Conservation (phyloP, 345 rosid species). For the Crucihimalaya himalaica region DNA sequence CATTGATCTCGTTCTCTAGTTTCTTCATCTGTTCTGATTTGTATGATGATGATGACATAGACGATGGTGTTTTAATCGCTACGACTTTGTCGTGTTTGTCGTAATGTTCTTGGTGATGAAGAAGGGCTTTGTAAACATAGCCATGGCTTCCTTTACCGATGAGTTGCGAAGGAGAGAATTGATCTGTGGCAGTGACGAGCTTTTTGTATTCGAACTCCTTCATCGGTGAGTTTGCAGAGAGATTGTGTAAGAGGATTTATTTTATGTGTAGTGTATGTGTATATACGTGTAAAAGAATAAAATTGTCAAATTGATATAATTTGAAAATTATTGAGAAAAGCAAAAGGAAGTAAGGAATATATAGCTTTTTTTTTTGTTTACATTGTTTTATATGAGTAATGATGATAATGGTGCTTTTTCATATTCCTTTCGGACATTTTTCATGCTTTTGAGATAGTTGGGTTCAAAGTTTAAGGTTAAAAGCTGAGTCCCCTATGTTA, state of each 20-base stretch:
- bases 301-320: slow-evolving; percentile 20
- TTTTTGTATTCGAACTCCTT: slow-evolving; percentile 53
- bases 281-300: slow-evolving; percentile 3
- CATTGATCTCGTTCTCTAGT: slow-evolving; percentile 55
- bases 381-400: slow-evolving; percentile 14
- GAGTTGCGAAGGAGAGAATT: slow-evolving; percentile 58
- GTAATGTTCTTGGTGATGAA: slow-evolving; percentile 20
- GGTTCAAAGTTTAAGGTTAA: slow-evolving; percentile 38
- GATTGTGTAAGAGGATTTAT: background rate
- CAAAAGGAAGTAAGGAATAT: slow-evolving; percentile 35
- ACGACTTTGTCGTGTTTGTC: slow-evolving; percentile 22
- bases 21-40: slow-evolving; percentile 48
- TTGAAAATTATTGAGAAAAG: slow-evolving; percentile 42
- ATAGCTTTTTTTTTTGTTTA: slow-evolving; percentile 11
- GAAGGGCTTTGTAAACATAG: slow-evolving; percentile 49
- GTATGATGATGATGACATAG: background rate
- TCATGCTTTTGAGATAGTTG: slow-evolving; percentile 43
- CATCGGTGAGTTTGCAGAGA: background rate
- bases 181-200: slow-evolving; percentile 52
- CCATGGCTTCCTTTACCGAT: slow-evolving; percentile 90
- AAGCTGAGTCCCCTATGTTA: slow-evolving; percentile 45
- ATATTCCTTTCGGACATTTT: slow-evolving; percentile 38
- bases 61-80: slow-evolving; percentile 60
- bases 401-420: slow-evolving; percentile 22
- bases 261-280: background rate